phyloP scores from a whole-genome alignment of 257 asterid genomes.

The Penstemon newberryi region DNA sequence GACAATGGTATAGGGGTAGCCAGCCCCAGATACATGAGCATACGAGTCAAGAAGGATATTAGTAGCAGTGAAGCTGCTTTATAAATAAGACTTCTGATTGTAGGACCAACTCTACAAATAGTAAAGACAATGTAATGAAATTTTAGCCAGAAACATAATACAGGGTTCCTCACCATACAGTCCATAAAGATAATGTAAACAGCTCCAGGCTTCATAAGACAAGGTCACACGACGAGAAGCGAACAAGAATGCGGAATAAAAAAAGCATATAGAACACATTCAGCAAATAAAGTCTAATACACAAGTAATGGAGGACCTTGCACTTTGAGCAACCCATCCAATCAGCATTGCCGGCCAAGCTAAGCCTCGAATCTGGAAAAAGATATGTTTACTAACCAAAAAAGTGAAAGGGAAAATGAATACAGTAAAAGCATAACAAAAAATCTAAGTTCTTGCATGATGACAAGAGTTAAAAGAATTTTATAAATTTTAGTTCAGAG shows the following conservation, averaged over 20 bases:
- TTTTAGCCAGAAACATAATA: constrained; percentile 17
- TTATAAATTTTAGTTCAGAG: background rate
- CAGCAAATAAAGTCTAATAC: constrained; percentile 19
- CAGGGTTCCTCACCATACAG: background rate
- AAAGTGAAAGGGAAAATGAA: constrained; percentile 1
- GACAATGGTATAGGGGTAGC: constrained; percentile 11
- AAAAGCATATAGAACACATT: constrained; percentile 10
- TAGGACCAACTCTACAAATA: background rate
- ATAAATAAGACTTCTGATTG: background rate
- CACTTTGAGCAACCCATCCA: constrained; percentile 99
- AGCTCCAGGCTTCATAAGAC: constrained; percentile 8
- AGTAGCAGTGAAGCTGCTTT: constrained; percentile 16
- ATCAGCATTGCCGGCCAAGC: constrained; percentile 96
- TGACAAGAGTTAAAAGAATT: background rate
- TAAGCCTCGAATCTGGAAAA: constrained; percentile 80
- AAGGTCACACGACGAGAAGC: constrained; percentile 8
- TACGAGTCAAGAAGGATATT: constrained; percentile 14
- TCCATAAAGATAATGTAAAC: constrained; percentile 2
- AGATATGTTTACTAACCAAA: constrained; percentile 25
- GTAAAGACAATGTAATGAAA: constrained; percentile 2
- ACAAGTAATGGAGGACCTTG: constrained; percentile 54
- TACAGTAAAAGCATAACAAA: background rate
- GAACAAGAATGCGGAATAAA: constrained; percentile 10
- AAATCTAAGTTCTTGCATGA: background rate
- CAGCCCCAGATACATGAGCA: constrained; percentile 1